Conservation (phyloP, 345 rosid species). For the Dimocarpus longan region DNA sequence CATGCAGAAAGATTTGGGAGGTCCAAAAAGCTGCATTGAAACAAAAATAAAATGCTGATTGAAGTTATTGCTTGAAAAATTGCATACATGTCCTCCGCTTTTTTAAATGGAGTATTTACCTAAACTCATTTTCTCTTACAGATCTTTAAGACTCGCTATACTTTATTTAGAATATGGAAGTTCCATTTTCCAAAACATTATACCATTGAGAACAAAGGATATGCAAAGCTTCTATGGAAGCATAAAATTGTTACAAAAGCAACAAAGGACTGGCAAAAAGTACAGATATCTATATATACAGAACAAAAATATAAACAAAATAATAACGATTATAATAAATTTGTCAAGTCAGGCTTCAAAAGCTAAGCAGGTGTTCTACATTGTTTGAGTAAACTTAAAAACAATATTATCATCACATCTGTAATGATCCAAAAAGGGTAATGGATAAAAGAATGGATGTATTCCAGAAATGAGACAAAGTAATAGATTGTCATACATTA, state of each 20-base stretch:
- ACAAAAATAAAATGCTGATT: constrained; percentile 22
- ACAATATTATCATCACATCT: not conserved
- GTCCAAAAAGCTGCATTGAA: constrained; percentile 78
- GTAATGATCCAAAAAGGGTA: constrained; percentile 4
- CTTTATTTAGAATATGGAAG: not conserved
- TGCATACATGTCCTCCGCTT: not conserved
- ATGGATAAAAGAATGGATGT: constrained; percentile 1
- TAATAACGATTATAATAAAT: no score
- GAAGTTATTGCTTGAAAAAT: constrained; percentile 2
- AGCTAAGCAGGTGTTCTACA: not conserved
- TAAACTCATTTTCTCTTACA: not conserved
- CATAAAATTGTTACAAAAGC: not conserved
- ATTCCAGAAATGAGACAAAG: not conserved
- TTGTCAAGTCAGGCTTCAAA: not conserved
- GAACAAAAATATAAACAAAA: not conserved
- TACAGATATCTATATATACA: not conserved
- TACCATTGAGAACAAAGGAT: not conserved
- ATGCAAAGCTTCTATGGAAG: not conserved
- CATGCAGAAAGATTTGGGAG: constrained; percentile 86
- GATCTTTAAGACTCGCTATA: not conserved
- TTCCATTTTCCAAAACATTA: not conserved
- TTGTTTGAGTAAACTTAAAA: not conserved
- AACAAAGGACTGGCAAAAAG: not conserved
- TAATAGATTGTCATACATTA: not conserved
- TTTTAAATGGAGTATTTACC: constrained; percentile 5